Percentiles rank a stretch among this genome's conserved stretches.
These are phyloP conservation scores for Austroboletus novae-zelandiae DNA, from an alignment of 1,284 basidiomycete species.

Conservation along the genomic window DNA sequence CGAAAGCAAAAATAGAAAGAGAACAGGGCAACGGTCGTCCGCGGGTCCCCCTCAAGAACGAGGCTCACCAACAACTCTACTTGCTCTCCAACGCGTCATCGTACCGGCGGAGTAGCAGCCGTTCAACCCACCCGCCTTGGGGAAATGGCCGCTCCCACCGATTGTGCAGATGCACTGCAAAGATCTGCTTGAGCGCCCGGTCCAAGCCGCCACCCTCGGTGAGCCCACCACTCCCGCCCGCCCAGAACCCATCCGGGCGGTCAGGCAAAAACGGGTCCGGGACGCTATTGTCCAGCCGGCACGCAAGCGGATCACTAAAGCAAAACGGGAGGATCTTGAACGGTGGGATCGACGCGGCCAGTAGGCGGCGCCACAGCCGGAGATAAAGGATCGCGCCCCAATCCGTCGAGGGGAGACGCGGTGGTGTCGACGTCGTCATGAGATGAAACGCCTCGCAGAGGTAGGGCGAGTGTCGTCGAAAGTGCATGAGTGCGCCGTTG, in stretches of 20 bases:
- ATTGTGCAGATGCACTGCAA: conserved; percentile 89
- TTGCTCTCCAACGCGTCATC: conserved; percentile 32
- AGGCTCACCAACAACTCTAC: not conserved
- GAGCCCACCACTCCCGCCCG: conserved; percentile 47
- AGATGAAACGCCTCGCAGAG: conserved; percentile 93
- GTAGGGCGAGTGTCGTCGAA: conserved; percentile 84
- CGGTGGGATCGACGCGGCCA: conserved; percentile 69
- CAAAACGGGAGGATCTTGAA: conserved; percentile 93
- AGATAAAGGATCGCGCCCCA: conserved; percentile 91
- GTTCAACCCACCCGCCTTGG: conserved; percentile 74
- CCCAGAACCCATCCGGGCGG: conserved; percentile 54
- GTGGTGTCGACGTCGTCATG: conserved; percentile 73
- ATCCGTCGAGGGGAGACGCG: conserved; percentile 78
- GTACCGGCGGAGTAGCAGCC: conserved; percentile 66
- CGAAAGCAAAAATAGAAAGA: not conserved
- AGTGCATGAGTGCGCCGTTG: conserved; percentile 93
- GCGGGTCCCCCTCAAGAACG: too few relatives aligned
- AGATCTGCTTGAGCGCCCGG: conserved; percentile 65
- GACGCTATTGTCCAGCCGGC: conserved; percentile 85
- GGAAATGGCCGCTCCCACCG: conserved; percentile 88
- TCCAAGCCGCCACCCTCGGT: conserved; percentile 70
- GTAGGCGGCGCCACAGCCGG: conserved; percentile 81
- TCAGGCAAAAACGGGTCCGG: conserved; percentile 84
- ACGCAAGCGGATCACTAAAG: conserved; percentile 86
- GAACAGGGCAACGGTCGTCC: not conserved